These are phyloP conservation scores for Vitis amurensis DNA, from an alignment of 164 flowering plant species.

Conservation along the genomic window DNA sequence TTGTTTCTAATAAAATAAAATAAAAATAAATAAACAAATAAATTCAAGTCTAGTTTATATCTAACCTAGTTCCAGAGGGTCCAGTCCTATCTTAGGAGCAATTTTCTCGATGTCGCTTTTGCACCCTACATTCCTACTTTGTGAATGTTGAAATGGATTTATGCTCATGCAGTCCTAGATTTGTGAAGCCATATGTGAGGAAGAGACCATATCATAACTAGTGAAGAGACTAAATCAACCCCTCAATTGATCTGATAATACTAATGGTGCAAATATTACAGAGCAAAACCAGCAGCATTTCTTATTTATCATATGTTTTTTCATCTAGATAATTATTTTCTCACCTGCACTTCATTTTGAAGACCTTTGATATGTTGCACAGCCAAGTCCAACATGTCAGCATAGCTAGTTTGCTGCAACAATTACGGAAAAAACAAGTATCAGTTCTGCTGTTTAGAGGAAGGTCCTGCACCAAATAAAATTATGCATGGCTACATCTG, in stretches of 20 bases:
- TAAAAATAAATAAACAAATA: too few species aligned
- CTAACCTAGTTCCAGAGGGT: too few species aligned
- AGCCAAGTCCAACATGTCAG: slow-evolving; percentile 94
- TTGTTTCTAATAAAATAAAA: too few species aligned
- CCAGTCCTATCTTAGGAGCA: too few species aligned
- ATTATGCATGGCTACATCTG: neutral
- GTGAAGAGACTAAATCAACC: neutral
- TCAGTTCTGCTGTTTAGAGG: neutral
- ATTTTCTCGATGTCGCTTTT: too few species aligned
- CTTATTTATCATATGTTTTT: neutral
- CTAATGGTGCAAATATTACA: too few species aligned
- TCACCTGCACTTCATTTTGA: slow-evolving; percentile 75
- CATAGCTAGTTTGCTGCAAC: slow-evolving; percentile 86
- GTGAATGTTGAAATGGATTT: too few species aligned
- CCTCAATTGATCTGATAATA: neutral
- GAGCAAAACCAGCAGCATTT: neutral
- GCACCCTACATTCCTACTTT: too few species aligned
- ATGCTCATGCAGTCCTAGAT: too few species aligned
- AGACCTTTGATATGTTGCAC: slow-evolving; percentile 85
- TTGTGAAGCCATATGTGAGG: too few species aligned
- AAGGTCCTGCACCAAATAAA: neutral
- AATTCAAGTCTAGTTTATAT: too few species aligned
- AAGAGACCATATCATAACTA: neutral
- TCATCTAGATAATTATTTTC: slow-evolving; percentile 8
- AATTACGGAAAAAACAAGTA: too few species aligned